These are phyloP conservation scores for Colletotrichum sp. DNA, from an alignment of 2,329 filamentous ascomycete genomes.

Conservation along the genomic window DNA sequence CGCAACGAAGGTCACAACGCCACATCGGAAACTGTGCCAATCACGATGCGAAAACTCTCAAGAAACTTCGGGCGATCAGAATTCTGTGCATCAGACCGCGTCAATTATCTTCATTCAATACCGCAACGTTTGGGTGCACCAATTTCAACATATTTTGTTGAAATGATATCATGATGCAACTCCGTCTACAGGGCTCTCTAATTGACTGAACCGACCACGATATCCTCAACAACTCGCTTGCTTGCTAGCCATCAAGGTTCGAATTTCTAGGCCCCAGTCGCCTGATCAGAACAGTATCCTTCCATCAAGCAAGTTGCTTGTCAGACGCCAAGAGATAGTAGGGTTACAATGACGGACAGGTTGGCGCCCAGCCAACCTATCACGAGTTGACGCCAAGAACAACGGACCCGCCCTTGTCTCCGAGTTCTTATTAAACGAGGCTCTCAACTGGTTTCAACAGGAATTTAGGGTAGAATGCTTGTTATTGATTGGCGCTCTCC, in stretches of 20 bases:
- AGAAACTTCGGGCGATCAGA: background rate
- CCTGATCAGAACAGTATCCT: background rate
- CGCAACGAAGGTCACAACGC: background rate
- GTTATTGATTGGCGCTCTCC: background rate
- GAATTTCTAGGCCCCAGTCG: background rate
- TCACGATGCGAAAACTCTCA: background rate
- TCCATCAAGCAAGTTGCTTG: background rate
- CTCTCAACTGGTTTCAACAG: background rate
- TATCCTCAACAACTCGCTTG: background rate
- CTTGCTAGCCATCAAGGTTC: background rate
- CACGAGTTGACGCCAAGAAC: background rate
- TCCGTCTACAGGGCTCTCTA: background rate
- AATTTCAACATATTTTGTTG: background rate
- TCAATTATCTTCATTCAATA: background rate
- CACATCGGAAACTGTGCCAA: background rate
- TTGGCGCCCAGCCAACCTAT: background rate
- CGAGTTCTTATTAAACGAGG: background rate
- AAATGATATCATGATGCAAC: background rate
- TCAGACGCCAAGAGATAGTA: constrained; percentile 5
- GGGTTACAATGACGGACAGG: background rate
- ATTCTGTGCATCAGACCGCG: background rate
- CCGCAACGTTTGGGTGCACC: background rate
- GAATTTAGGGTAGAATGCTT: background rate
- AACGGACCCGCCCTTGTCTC: background rate
- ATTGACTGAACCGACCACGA: background rate